Base-by-base conservation (phyloP, 208 protist species). In the Wallacemonas sp. region DNA sequence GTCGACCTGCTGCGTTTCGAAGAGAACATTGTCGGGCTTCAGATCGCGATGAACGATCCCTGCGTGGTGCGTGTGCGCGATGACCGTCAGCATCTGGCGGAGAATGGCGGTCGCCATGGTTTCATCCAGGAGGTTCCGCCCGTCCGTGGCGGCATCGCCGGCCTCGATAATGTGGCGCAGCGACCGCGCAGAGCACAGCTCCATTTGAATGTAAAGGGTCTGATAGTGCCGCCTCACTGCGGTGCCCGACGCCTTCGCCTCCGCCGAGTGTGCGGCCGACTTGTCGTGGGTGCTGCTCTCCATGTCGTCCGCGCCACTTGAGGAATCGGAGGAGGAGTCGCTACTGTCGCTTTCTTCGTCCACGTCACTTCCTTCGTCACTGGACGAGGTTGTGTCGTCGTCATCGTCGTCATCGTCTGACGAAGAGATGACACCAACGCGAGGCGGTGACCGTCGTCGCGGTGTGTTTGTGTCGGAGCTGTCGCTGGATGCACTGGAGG, bases 141-240 rank as follows among this genome's bases (percentile, higher is more conserved):
- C 86, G 61, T 84, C 74, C 23, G 59, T 70, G 41, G 55, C 65
- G 41, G 65, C 79, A 42, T 89, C 78, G 32, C 84, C 71, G 62
- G 80, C 65, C 11, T 94, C 89, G 73, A 95, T 89, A 28, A 95
- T 57, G 61, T 91, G 75, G 22, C 86, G 76, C 22, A 95, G 74
- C 10, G 86, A 89, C 26, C 77, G 69, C 16, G 86, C 77, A 20
- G 82, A 84, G 67, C 89, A 95, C 48, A 95, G 73, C 70, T 95
- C 86, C 89, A 95, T 95, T 55, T 93, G 86, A 68, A 95, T 92
- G 69, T 93, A 95, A 22, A 95, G 76, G 29, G 89, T 95, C 62
- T 89, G 79, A 68, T 82, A 86, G 18, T 39, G 23, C 20, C 38
- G 41, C 38, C 18, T 28, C 2, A 2, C 7, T 41, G 14, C 36